Base-by-base conservation (phyloP, 2,329 filamentous ascomycete genomes). In the Trichoderma sp. region DNA sequence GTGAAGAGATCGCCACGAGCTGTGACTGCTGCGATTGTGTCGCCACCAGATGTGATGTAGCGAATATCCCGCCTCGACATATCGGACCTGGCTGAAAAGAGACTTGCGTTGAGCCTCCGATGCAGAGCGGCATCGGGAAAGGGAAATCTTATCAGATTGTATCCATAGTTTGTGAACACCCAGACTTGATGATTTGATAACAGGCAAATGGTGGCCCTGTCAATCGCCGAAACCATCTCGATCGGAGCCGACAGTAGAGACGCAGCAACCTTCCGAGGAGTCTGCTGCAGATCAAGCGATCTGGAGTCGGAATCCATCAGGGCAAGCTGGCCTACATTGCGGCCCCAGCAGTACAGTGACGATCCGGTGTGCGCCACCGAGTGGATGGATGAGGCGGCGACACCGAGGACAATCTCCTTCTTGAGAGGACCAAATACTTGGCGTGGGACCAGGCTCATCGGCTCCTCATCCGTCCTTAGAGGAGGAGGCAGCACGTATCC, bases 101-200 rank as follows among this genome's bases (percentile, higher is more conserved):
- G 88, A 60, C 86, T 87, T 63, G 85, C 82, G 65, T 85, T 84
- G 26, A 94, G 81, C 50, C 90, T 88, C 67, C 87, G 87, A 66
- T 89, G 92, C 21, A 85, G 84, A 69, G 92, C 89, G 6, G 86
- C 85, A 69, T 93, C 90, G 1, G 81, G 79, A 41, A 91, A 81
- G 0, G 92, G 91, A 68, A 98, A 97, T 52, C 87, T 88, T 63
- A 98, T 83, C 68, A 92, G 91, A n/a, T 93, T 92, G 74, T 97
- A 98, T 5, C 94, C 94, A 72, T 96, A 98, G 70, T 96, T 96
- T 0, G 93, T 94, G 71, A 99, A 97, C 0, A 99, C 89, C 83
- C 91, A 96, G 10, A 98, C 92, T 21, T 93, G 92, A 70, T 91
- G 88, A 70, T 93, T 96, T 56, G 93, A 90, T 3, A 99, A 84